Conservation (phyloP, 371 early-diverging fungal genomes). For the Phascolomyces articulosus region DNA sequence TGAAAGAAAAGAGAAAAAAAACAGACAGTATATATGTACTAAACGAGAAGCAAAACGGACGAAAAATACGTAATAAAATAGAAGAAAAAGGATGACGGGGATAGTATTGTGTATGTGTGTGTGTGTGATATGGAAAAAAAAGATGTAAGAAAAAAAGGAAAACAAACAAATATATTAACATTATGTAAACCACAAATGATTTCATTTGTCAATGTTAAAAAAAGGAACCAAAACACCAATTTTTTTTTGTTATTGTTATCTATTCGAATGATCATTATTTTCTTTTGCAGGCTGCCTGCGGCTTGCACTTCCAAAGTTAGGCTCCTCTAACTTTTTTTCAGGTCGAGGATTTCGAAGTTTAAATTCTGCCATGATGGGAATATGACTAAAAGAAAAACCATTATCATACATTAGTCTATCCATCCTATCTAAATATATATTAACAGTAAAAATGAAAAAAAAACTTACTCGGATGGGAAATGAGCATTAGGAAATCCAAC, state of each 20-base stretch:
- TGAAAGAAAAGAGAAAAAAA: too few relatives aligned
- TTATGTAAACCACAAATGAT: too few relatives aligned
- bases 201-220: too few relatives aligned
- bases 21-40: constrained; percentile 13
- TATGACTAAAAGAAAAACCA: neutral
- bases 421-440: too few relatives aligned
- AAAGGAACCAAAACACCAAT: neutral
- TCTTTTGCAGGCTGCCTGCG: neutral
- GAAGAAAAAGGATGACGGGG: neutral
- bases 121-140: neutral
- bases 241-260: neutral
- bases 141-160: neutral
- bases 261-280: constrained; percentile 6
- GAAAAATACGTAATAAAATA: neutral
- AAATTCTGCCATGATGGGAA: constrained; percentile 12
- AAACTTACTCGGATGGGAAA: constrained; percentile 89
- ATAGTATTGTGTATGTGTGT: neutral
- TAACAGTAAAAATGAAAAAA: neutral
- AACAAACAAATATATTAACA: neutral
- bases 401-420: neutral
- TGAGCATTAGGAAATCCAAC: constrained; percentile 97
- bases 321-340: constrained; percentile 12
- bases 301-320: constrained; percentile 5
- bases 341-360: constrained; percentile 1
- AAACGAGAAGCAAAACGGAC: constrained; percentile 10